Evolutionary conservation across 495 filamentous ascomycete species (phyloP), one percentile per base, ranked within the genome.

Genomic region (Choiromyces venosus): DNA sequence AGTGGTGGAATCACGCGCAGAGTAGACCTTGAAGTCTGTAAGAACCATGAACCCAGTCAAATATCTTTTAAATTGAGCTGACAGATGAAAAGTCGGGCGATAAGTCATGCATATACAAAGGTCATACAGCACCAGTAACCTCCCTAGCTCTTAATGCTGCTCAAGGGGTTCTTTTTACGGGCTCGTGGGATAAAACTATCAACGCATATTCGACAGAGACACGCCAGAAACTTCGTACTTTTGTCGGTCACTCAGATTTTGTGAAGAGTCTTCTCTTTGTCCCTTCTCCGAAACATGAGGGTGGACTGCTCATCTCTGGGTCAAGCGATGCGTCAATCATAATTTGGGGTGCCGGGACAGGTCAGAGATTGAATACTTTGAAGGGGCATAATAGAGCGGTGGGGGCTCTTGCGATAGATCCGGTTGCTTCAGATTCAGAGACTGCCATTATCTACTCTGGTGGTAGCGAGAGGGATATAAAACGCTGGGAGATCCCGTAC

Each of bases 161-260:
- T 16, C 83, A 84, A 68, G 85, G 84, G 56, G 88, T 86, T 1
- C 75, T 98, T 66, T 97, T 93, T 82, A 92, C 92, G 37, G 93
- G 93, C 36, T 92, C 90, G 74, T 99, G 95, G 95, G 93, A 99
- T 84, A 97, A 96, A 82, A 85, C 86, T 35, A 87, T 98, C 61
- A 97, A 90, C 89, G 91, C 91, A 40, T 97, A 92, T 92, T 86
- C 91, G 75, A 84, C 89, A 44, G 77, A 83, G 29, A 88, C 88
- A 3, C 84, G 85, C 36, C 78, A 85, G 18, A 85, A 83, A 0
- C 83, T 83, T 16, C 84, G 82, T 65, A 88, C 85, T 69, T 95
- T 91, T 81, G 86, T 85, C 56, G 95, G 93, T 16, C 95, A 99
- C 80, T 85, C 88, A 0, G 95, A 99, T 80, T 99, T 99, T 79